These are phyloP conservation scores for Musa balbisiana DNA, from an alignment of 202 grass and related monocot genomes.

Conservation along the genomic window DNA sequence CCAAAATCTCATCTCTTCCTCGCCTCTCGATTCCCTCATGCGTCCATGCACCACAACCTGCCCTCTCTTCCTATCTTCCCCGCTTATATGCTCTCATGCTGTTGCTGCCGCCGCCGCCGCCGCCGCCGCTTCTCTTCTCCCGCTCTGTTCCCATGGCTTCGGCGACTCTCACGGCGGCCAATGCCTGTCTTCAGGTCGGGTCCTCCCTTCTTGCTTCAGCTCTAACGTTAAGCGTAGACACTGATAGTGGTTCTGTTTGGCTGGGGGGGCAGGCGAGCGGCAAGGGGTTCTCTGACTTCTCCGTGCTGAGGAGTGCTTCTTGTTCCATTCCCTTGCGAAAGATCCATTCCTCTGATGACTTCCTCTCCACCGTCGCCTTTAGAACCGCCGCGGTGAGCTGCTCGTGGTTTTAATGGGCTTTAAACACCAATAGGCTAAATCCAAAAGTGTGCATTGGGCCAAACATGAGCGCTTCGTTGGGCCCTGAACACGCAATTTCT, in stretches of 20 bases:
- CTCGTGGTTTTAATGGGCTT: neutral
- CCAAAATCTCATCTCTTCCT: slow-evolving; percentile 77
- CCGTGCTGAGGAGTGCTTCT: slow-evolving; percentile 47
- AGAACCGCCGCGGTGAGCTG: slow-evolving; percentile 51
- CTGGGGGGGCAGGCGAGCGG: slow-evolving; percentile 16
- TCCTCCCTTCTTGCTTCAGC: neutral
- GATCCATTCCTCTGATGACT: slow-evolving; percentile 59
- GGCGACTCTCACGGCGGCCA: slow-evolving; percentile 68
- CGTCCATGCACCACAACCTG: neutral
- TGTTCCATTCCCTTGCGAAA: slow-evolving; percentile 41
- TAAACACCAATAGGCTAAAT: too few species aligned
- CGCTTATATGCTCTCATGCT: neutral
- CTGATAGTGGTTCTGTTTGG: too few species aligned
- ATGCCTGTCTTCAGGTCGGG: slow-evolving; percentile 54
- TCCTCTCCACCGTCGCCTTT: slow-evolving; percentile 51
- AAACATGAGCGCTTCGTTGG: neutral
- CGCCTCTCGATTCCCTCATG: slow-evolving; percentile 8
- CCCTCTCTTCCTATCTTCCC: neutral
- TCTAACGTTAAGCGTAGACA: neutral
- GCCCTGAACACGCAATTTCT: neutral
- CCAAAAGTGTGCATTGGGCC: neutral
- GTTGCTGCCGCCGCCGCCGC: too few species aligned
- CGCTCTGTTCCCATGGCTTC: slow-evolving; percentile 29
- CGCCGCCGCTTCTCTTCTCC: neutral
- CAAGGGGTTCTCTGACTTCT: slow-evolving; percentile 52